Evolutionary conservation across 2,329 filamentous ascomycete species (phyloP).

Genomic region (Coniochaeta sp.): DNA sequence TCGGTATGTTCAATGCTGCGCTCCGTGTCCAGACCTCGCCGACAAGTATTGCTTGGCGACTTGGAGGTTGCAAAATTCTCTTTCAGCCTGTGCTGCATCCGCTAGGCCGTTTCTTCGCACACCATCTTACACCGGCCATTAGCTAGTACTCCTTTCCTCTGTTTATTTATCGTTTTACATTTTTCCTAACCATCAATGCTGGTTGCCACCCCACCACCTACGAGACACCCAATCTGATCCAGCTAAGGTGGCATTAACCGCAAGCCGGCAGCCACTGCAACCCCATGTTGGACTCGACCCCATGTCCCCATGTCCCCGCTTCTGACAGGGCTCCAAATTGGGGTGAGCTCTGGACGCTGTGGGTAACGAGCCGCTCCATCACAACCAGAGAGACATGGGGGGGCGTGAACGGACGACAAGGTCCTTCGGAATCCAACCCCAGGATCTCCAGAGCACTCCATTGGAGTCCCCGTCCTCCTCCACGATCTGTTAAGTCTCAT

Average conservation of each 20-base stretch:
- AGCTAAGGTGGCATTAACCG: slow-evolving; percentile 2
- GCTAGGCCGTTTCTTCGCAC: neutral
- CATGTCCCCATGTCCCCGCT: slow-evolving; percentile 2
- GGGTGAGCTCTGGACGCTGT: slow-evolving; percentile 3
- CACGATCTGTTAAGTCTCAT: slow-evolving; percentile 1
- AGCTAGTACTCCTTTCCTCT: neutral
- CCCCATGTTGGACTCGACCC: neutral
- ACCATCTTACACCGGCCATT: neutral
- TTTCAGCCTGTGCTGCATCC: slow-evolving; percentile 4
- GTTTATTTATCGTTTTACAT: neutral
- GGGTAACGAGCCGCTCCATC: neutral
- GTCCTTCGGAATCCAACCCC: slow-evolving; percentile 1
- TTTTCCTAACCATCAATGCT: neutral
- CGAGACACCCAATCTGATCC: slow-evolving; percentile 2
- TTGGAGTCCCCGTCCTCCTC: neutral
- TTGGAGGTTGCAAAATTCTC: slow-evolving; percentile 22
- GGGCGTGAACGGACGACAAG: neutral
- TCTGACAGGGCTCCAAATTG: neutral
- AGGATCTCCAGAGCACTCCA: neutral
- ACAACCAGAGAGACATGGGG: neutral
- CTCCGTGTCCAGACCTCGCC: neutral
- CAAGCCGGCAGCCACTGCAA: neutral
- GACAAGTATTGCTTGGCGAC: slow-evolving; percentile 7
- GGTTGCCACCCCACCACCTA: neutral
- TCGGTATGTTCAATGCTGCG: neutral